These are phyloP conservation scores for Cladosporium sp. DNA, from an alignment of 2,329 filamentous ascomycete species.

Conservation along the genomic window DNA sequence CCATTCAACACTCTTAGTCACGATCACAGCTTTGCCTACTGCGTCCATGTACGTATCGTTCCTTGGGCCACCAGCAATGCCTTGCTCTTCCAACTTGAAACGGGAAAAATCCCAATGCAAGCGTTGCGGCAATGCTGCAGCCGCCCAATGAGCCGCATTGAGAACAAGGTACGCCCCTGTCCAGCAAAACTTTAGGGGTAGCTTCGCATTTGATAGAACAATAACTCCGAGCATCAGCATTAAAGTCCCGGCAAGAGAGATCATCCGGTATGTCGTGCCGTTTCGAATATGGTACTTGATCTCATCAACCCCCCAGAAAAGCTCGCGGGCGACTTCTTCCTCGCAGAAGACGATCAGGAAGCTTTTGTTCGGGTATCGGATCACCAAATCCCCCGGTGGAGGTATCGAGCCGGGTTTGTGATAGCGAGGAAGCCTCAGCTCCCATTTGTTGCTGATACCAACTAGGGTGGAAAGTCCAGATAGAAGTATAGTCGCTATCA, in stretches of 20 bases:
- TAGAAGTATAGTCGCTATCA: slow-evolving; percentile 45
- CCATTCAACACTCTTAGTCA: slow-evolving; percentile 43
- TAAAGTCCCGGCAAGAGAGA: slow-evolving; percentile 48
- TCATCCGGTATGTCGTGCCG: slow-evolving; percentile 40
- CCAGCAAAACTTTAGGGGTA: slow-evolving; percentile 46
- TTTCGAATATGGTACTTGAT: slow-evolving; percentile 43
- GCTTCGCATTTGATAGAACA: slow-evolving; percentile 46
- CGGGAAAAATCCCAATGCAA: slow-evolving; percentile 47
- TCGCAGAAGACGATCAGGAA: slow-evolving; percentile 47
- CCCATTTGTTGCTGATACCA: slow-evolving; percentile 49
- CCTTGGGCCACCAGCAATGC: slow-evolving; percentile 22
- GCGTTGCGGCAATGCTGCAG: slow-evolving; percentile 44
- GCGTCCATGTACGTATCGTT: slow-evolving; percentile 45
- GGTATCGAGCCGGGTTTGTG: slow-evolving; percentile 17
- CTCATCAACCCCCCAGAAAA: slow-evolving; percentile 50
- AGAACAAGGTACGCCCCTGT: slow-evolving; percentile 48
- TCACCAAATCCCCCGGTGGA: slow-evolving; percentile 35
- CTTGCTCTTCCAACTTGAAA: slow-evolving; percentile 38
- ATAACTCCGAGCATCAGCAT: slow-evolving; percentile 52
- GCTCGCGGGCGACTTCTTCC: slow-evolving; percentile 47
- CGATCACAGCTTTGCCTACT: slow-evolving; percentile 45
- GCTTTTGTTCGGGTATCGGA: slow-evolving; percentile 48
- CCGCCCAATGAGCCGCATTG: slow-evolving; percentile 48
- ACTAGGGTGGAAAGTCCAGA: slow-evolving; percentile 48
- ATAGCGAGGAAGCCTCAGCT: slow-evolving; percentile 38